These are phyloP conservation scores for Hanseniaspora uvarum DNA, from an alignment of 1,139 yeast genomes.

Conservation along the genomic window DNA sequence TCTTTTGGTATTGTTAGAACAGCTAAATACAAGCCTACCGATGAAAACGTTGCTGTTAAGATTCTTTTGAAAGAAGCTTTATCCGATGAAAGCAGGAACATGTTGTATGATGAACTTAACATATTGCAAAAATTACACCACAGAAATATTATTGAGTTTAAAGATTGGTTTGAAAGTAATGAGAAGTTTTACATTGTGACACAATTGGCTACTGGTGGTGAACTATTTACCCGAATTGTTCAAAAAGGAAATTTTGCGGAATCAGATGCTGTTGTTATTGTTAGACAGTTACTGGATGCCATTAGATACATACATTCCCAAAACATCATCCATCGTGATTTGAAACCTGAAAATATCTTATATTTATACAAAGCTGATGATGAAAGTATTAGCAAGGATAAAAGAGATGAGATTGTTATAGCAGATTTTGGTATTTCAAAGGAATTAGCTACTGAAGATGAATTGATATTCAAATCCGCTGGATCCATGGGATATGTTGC, in stretches of 20 bases:
- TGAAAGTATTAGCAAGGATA: constrained; percentile 28
- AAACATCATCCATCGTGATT: constrained; percentile 79
- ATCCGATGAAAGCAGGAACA: constrained; percentile 42
- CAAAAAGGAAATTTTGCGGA: constrained; percentile 73
- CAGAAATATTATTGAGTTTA: constrained; percentile 71
- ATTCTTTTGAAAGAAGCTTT: constrained; percentile 73
- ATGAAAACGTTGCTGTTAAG: constrained; percentile 76
- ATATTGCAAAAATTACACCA: constrained; percentile 57
- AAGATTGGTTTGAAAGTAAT: constrained; percentile 81
- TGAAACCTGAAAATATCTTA: constrained; percentile 80
- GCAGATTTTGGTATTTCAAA: constrained; percentile 94
- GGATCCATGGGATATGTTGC: constrained; percentile 94
- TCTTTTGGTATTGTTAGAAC: constrained; percentile 80
- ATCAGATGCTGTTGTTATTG: constrained; percentile 62
- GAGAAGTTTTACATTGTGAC: constrained; percentile 70
- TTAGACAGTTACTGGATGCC: constrained; percentile 64
- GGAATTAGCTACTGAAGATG: constrained; percentile 46
- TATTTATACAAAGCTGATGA: constrained; percentile 38
- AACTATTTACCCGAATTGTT: constrained; percentile 73
- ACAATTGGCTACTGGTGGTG: constrained; percentile 81
- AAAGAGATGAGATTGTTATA: constrained; percentile 59
- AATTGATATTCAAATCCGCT: constrained; percentile 64
- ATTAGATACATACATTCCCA: constrained; percentile 59
- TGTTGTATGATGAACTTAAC: constrained; percentile 66
- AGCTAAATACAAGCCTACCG: constrained; percentile 50